A percentile compares a stretch with the other conserved stretches of the same genome.
phyloP scores from a whole-genome alignment of 176 grass and related monocot species.

The Dendrocalamus sinicus region DNA sequence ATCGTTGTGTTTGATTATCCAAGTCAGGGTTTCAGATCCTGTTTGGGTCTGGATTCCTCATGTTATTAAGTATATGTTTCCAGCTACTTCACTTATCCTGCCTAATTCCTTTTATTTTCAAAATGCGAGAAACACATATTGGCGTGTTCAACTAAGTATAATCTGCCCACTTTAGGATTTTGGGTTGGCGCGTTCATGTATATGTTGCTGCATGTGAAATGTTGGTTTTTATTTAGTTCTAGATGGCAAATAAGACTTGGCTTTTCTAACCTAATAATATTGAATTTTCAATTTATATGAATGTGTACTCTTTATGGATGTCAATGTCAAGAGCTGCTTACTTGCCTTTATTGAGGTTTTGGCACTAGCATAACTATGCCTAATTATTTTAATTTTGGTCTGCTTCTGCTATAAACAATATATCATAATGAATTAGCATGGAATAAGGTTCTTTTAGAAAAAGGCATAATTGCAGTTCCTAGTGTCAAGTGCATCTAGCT shows the following conservation, averaged over 20 bases:
- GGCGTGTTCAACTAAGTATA: not conserved
- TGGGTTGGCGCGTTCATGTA: not conserved
- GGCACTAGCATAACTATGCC: not conserved
- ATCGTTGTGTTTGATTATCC: not conserved
- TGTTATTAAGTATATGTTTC: not conserved
- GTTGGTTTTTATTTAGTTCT: slow-evolving; percentile 15
- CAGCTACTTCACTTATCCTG: not conserved
- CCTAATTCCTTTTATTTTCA: not conserved
- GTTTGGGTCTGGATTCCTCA: not conserved
- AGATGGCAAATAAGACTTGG: not conserved
- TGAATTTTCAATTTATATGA: not conserved
- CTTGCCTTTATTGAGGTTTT: not conserved
- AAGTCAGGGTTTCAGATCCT: slow-evolving; percentile 4
- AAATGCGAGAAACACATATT: not conserved
- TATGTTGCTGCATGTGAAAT: slow-evolving; percentile 4
- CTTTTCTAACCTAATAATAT: slow-evolving; percentile 10
- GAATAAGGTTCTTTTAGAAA: not conserved
- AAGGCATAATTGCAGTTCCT: not conserved
- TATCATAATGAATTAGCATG: not conserved
- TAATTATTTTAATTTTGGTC: not conserved
- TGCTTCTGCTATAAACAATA: slow-evolving; percentile 1
- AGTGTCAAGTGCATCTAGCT: slow-evolving; percentile 3
- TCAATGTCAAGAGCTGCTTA: not conserved
- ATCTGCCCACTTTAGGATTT: not conserved
- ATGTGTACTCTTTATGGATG: not conserved